A percentile compares a stretch with the other conserved stretches of the same genome.
Conservation (phyloP, 192 early-diverging fungal genomes). For the Coemansia sp. region DNA sequence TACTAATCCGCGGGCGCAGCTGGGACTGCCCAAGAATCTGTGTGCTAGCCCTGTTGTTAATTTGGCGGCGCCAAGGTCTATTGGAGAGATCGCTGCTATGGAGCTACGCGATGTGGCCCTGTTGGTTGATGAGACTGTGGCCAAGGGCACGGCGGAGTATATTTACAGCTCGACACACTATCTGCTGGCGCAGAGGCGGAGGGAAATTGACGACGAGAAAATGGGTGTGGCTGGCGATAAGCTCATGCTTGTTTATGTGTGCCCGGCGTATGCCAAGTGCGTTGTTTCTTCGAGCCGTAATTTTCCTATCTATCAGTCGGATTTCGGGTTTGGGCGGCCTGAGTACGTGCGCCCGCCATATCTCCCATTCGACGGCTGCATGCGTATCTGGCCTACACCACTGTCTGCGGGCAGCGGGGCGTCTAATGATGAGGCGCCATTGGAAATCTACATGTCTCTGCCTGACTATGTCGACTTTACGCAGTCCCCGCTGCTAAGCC, state of each 20-base stretch:
- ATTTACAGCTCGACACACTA: constrained; percentile 35
- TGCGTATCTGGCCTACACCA: constrained; percentile 50
- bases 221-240: constrained; percentile 8
- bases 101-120: constrained; percentile 21
- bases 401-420: neutral
- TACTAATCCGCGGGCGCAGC: constrained; percentile 29
- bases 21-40: constrained; percentile 20
- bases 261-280: constrained; percentile 30
- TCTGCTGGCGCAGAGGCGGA: constrained; percentile 16
- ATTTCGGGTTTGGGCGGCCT: constrained; percentile 48
- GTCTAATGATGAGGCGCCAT: constrained; percentile 12
- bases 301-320: constrained; percentile 45
- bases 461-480: constrained; percentile 40
- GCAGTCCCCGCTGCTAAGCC: constrained; percentile 28
- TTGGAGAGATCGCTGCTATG: constrained; percentile 21
- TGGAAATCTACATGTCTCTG: constrained; percentile 43
- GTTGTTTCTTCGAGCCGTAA: constrained; percentile 40
- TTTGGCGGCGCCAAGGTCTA: constrained; percentile 11
- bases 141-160: constrained; percentile 21
- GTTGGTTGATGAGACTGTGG: constrained; percentile 20
- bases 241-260: constrained; percentile 38
- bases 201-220: constrained; percentile 21
- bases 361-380: constrained; percentile 47
- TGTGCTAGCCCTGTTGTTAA: constrained; percentile 46
- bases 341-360: constrained; percentile 47